Conservation (phyloP, 192 early-diverging fungal genomes). For the Coemansia sp. region DNA sequence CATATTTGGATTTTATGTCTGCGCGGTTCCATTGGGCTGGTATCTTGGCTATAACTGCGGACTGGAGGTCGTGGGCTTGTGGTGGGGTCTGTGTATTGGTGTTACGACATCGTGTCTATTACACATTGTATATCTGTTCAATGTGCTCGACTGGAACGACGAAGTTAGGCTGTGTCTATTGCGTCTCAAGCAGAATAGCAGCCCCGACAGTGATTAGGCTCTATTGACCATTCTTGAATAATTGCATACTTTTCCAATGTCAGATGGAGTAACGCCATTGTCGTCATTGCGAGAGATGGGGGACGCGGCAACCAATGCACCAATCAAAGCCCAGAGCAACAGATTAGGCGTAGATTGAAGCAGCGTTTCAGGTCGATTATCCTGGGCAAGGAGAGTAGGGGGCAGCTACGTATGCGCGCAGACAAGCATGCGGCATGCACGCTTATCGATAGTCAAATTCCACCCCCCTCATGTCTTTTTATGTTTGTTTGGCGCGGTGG, state of each 20-base stretch:
- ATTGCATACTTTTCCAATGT: neutral
- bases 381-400: neutral
- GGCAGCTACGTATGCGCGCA: conserved; percentile 6
- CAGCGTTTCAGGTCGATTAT: neutral
- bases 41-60: conserved; percentile 53
- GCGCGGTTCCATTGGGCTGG: conserved; percentile 62
- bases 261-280: neutral
- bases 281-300: neutral
- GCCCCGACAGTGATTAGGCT: neutral
- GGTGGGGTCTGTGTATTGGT: conserved; percentile 50
- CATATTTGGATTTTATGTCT: conserved; percentile 59
- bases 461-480: conserved; percentile 5
- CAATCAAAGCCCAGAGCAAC: neutral
- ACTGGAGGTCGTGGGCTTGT: conserved; percentile 50
- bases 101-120: conserved; percentile 33
- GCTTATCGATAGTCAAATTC: conserved; percentile 2
- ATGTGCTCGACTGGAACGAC: conserved; percentile 31
- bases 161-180: conserved; percentile 40
- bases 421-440: neutral
- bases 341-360: neutral
- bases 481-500: neutral
- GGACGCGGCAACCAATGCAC: neutral
- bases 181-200: conserved; percentile 7
- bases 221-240: neutral
- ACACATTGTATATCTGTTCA: conserved; percentile 36